Percentiles rank a stretch among this genome's conserved stretches.
Conservation (phyloP, 805 yeast genomes). For the Pichia sporocuriosa region DNA sequence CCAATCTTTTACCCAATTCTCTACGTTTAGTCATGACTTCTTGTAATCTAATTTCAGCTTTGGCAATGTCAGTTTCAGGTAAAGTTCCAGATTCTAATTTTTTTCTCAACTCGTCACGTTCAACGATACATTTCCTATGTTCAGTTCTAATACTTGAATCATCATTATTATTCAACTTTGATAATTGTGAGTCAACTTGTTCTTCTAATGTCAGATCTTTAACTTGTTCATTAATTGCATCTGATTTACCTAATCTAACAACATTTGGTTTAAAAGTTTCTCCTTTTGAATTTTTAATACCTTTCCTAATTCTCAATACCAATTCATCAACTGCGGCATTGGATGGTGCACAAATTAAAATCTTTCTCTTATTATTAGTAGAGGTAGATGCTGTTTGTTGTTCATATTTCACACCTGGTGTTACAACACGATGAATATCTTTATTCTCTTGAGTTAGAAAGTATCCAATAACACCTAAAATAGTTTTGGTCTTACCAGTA, state of each 20-base stretch:
- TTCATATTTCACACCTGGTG: slow-evolving; percentile 9
- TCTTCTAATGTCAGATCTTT: slow-evolving; percentile 82
- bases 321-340: slow-evolving; percentile 98
- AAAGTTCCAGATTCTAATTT: slow-evolving; percentile 24
- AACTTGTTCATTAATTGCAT: slow-evolving; percentile 77
- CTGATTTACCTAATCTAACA: slow-evolving; percentile 85
- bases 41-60: slow-evolving; percentile 45
- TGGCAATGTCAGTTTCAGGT: slow-evolving; percentile 38
- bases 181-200: slow-evolving; percentile 58
- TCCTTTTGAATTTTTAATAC: slow-evolving; percentile 56
- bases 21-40: slow-evolving; percentile 56
- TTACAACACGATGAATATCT: slow-evolving; percentile 9
- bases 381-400: slow-evolving; percentile 5
- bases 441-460: slow-evolving; percentile 38
- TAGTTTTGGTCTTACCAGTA: slow-evolving; percentile 97
- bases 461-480: slow-evolving; percentile 83
- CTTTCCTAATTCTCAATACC: slow-evolving; percentile 71
- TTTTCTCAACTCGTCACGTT: slow-evolving; percentile 50
- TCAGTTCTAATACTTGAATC: slow-evolving; percentile 45
- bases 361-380: slow-evolving; percentile 37
- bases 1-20: slow-evolving; percentile 65
- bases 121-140: slow-evolving; percentile 45
- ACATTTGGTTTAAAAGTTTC: slow-evolving; percentile 51
- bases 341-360: slow-evolving; percentile 93
- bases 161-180: slow-evolving; percentile 26